Percentiles rank a stretch among this genome's conserved stretches.
phyloP scores from a whole-genome alignment of 306 rosid genomes.

The Prunus salicina region DNA sequence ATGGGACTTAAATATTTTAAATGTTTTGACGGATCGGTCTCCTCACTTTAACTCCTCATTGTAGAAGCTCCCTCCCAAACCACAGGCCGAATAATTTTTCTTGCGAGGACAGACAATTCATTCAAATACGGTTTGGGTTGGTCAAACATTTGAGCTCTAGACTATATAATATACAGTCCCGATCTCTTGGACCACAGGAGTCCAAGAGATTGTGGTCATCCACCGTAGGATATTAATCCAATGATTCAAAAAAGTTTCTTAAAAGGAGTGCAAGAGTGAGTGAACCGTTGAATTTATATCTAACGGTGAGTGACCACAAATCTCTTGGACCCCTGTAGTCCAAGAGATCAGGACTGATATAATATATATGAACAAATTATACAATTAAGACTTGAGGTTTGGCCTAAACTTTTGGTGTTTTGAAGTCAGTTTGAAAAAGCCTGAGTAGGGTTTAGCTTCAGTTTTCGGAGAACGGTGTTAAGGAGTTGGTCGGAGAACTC shows the following conservation, averaged over 20 bases:
- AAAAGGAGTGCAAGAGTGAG: too few relatives aligned
- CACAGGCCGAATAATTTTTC: conserved; percentile 34
- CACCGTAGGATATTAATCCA: too few relatives aligned
- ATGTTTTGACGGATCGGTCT: too few relatives aligned
- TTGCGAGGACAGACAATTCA: conserved; percentile 41
- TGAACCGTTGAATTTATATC: too few relatives aligned
- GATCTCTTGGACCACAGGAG: too few relatives aligned
- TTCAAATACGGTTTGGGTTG: conserved; percentile 43
- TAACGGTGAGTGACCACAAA: too few relatives aligned
- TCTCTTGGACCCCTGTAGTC: too few relatives aligned
- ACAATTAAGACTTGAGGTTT: conserved; percentile 47
- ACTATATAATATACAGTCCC: not conserved
- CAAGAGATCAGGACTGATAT: too few relatives aligned
- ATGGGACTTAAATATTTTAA: too few relatives aligned
- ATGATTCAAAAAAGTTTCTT: too few relatives aligned
- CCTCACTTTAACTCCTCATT: too few relatives aligned
- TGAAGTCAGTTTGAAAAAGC: conserved; percentile 52
- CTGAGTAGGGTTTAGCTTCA: conserved; percentile 57
- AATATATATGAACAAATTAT: conserved; percentile 64
- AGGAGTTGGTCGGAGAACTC: conserved; percentile 58
- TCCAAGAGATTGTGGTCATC: too few relatives aligned
- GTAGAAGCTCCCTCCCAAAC: conserved; percentile 8
- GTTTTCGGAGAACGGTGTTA: conserved; percentile 60
- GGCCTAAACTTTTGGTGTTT: conserved; percentile 57
- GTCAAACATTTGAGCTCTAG: conserved; percentile 55